Evolutionary conservation across 2,329 filamentous ascomycete species (phyloP).

Genomic region (Ophiostoma novo-ulmi): DNA sequence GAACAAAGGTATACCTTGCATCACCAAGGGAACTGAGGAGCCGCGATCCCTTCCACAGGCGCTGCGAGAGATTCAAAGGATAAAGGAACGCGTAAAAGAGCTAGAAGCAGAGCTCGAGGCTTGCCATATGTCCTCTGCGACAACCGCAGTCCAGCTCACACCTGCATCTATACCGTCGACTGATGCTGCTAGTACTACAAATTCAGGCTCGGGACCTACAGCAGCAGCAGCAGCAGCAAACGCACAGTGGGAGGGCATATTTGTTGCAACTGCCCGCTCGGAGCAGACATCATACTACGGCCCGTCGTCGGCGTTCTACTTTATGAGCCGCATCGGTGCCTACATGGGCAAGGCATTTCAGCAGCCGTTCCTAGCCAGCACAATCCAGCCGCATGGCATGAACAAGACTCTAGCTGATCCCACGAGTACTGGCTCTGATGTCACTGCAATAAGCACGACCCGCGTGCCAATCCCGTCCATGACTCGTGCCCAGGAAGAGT

Average conservation of each 20-base stretch:
- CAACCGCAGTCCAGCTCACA: neutral
- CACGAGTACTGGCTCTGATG: constrained; percentile 3
- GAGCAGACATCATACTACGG: constrained; percentile 41
- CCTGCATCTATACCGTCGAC: neutral
- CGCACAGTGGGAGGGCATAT: constrained; percentile 34
- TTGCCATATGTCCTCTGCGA: neutral
- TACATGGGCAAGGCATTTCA: constrained; percentile 36
- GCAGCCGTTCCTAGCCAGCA: constrained; percentile 27
- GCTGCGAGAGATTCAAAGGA: constrained; percentile 19
- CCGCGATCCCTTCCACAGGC: constrained; percentile 22
- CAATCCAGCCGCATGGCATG: neutral
- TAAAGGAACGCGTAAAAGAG: constrained; percentile 16
- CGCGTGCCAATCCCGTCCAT: constrained; percentile 27
- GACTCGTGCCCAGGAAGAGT: constrained; percentile 38
- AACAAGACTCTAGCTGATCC: neutral
- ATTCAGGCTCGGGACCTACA: no score
- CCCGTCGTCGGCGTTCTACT: constrained; percentile 42
- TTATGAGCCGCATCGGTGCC: constrained; percentile 39
- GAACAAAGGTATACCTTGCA: constrained; percentile 14
- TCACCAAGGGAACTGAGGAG: constrained; percentile 1
- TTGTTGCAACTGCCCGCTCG: constrained; percentile 35
- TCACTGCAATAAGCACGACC: constrained; percentile 15
- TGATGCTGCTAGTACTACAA: neutral
- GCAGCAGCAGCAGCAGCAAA: neutral
- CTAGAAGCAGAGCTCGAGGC: constrained; percentile 18